Base-by-base conservation (phyloP, 352 stramenopile genomes). In the Phytophthora pini region DNA sequence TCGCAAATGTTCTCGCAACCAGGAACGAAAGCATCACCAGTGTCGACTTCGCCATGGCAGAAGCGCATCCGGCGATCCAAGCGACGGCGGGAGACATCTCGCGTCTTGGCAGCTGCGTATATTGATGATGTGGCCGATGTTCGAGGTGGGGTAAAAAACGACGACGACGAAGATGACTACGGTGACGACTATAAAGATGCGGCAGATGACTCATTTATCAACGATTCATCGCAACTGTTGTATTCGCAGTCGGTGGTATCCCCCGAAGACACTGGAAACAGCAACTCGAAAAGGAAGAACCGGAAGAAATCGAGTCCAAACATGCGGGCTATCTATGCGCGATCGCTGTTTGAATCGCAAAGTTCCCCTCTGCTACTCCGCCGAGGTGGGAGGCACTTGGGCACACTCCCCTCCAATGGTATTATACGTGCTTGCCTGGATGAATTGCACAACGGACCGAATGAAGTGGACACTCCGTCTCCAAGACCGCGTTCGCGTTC, bases 261-360 rank as follows among this genome's bases (percentile, higher is more conserved):
- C 10, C 67, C 61, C 29, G 70, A 73, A 65, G 65, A 67, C 5
- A 38, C 22, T 32, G 48, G 50, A 11, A 20, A 46, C 40, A 58
- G 46, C 53, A 66, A 32, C n/a, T 50, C 40, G 22, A 58, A 54
- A 27, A 76, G 61, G 54, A 68, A 72, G 65, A 36, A 4, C 61
- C 45, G 61, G 51, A 73, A 71, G 43, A 56, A 81, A 66, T 40
- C 64, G 45, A 44, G 78, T 76, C 47, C 65, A 1, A 70, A 90
- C 26, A 93, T 93, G 85, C 84, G 84, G 4, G 84, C 86, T 24
- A 92, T 94, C 46, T 94, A 94, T 58, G 82, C 84, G 9, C 71
- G 71, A 0, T 88, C 86, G 2, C 46, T 94, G 20, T 70, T 87
- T n/a, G 82, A 92, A 22, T 92, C 86, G 12, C 84, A 78, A 32